phyloP scores from a whole-genome alignment of 371 early-diverging fungal species.

The Haplosporangium sp. region DNA sequence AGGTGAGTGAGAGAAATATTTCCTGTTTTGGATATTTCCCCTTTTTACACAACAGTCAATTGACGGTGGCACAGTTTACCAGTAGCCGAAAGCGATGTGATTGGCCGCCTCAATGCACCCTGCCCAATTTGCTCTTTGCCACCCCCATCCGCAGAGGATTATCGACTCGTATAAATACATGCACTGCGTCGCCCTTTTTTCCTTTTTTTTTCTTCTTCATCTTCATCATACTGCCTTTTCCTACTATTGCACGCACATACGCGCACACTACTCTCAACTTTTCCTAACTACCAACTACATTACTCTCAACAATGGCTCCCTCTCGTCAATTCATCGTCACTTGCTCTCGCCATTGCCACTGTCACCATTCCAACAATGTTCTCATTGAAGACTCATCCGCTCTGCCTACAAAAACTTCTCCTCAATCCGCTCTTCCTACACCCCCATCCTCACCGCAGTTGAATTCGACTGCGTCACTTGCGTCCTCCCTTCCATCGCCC shows the following conservation, averaged over 20 bases:
- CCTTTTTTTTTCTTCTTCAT: background rate
- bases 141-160: background rate
- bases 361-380: constrained; percentile 10
- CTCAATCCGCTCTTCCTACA: constrained; percentile 25
- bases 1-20: too few relatives aligned
- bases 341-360: constrained; percentile 49
- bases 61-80: too few relatives aligned
- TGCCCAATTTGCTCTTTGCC: background rate
- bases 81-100: too few relatives aligned
- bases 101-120: too few relatives aligned
- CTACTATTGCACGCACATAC: background rate
- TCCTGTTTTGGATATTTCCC: too few relatives aligned
- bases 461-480: background rate
- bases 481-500: constrained; percentile 10
- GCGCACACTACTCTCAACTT: background rate
- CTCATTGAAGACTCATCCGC: background rate
- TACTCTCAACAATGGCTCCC: constrained; percentile 26
- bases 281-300: background rate
- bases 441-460: constrained; percentile 36
- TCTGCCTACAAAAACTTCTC: background rate
- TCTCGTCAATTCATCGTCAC: constrained; percentile 45
- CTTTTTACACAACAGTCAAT: too few relatives aligned
- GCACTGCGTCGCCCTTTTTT: background rate
- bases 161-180: background rate
- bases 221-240: background rate